Evolutionary conservation across 495 filamentous ascomycete species (phyloP).

Genomic region (Aspergillus panamensis): DNA sequence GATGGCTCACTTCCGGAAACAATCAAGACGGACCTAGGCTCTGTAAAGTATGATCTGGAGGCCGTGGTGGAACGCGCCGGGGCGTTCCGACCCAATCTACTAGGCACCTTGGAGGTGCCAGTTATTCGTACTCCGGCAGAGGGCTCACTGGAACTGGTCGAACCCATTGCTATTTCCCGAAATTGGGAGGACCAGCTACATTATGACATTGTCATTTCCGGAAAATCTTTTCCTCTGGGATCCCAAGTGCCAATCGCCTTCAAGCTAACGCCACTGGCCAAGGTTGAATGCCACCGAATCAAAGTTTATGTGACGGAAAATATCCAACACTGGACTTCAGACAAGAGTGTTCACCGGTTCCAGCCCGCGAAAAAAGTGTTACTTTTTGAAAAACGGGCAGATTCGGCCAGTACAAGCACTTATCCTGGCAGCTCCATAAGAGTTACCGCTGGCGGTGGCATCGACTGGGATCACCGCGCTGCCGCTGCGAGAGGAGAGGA

Average conservation of each 20-base stretch:
- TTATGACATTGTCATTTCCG: slow-evolving; percentile 98
- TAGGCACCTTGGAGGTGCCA: slow-evolving; percentile 78
- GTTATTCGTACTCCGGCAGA: slow-evolving; percentile 88
- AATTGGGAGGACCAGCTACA: slow-evolving; percentile 98
- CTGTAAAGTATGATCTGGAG: slow-evolving; percentile 85
- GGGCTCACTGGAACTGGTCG: slow-evolving; percentile 86
- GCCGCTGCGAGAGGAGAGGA: slow-evolving; percentile 59
- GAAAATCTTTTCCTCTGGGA: slow-evolving; percentile 95
- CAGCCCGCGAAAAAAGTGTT: slow-evolving; percentile 81
- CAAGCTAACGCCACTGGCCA: slow-evolving; percentile 92
- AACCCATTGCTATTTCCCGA: slow-evolving; percentile 94
- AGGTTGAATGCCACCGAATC: slow-evolving; percentile 94
- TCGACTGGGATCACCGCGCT: slow-evolving; percentile 58
- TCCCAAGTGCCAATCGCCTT: slow-evolving; percentile 94
- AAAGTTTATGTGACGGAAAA: slow-evolving; percentile 95
- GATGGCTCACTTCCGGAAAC: slow-evolving; percentile 92
- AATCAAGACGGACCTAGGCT: slow-evolving; percentile 83
- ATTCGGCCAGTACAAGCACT: slow-evolving; percentile 69
- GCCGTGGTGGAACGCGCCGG: slow-evolving; percentile 85
- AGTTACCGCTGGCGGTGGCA: slow-evolving; percentile 76
- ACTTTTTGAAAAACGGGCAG: slow-evolving; percentile 87
- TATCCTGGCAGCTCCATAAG: slow-evolving; percentile 78
- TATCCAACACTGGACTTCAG: slow-evolving; percentile 86
- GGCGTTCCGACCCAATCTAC: slow-evolving; percentile 85
- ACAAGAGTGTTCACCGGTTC: slow-evolving; percentile 83